Evolutionary conservation across 2,329 filamentous ascomycete species (phyloP).

Genomic region (Colletotrichum spinosum): DNA sequence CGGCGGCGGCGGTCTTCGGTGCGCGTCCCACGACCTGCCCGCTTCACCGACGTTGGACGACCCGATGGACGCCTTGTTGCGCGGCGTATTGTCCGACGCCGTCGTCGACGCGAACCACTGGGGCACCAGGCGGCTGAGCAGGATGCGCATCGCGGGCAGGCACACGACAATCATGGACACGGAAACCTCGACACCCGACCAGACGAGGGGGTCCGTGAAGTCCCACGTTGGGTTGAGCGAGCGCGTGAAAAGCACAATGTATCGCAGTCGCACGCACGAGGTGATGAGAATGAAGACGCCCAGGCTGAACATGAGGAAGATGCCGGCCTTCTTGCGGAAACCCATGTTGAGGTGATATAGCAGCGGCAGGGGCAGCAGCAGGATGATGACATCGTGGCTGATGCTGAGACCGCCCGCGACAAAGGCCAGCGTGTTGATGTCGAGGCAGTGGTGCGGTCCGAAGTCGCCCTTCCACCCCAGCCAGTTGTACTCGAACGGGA

Average conservation of each 20-base stretch:
- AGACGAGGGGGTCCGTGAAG: conserved; percentile 54
- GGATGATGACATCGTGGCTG: conserved; percentile 48
- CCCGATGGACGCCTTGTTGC: conserved; percentile 6
- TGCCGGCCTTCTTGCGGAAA: conserved; percentile 42
- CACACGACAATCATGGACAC: conserved; percentile 55
- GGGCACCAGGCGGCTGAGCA: conserved; percentile 39
- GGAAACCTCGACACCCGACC: conserved; percentile 56
- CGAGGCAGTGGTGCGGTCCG: conserved; percentile 43
- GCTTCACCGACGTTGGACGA: conserved; percentile 8
- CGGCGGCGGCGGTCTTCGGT: background rate
- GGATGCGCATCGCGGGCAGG: conserved; percentile 52
- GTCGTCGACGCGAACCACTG: conserved; percentile 19
- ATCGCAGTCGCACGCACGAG: conserved; percentile 50
- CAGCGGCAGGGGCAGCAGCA: conserved; percentile 49
- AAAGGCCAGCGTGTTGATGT: conserved; percentile 47
- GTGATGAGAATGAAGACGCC: conserved; percentile 51
- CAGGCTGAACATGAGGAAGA: conserved; percentile 52
- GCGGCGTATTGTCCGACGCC: conserved; percentile 3
- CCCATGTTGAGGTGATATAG: conserved; percentile 45
- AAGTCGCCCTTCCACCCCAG: conserved; percentile 46
- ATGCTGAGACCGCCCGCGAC: conserved; percentile 48
- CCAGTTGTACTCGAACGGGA: conserved; percentile 48
- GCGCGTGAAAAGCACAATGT: conserved; percentile 47
- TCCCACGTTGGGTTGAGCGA: conserved; percentile 56
- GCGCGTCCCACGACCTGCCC: background rate